Evolutionary conservation across 306 rosid species (phyloP).

Genomic region (Castanea crenata): DNA sequence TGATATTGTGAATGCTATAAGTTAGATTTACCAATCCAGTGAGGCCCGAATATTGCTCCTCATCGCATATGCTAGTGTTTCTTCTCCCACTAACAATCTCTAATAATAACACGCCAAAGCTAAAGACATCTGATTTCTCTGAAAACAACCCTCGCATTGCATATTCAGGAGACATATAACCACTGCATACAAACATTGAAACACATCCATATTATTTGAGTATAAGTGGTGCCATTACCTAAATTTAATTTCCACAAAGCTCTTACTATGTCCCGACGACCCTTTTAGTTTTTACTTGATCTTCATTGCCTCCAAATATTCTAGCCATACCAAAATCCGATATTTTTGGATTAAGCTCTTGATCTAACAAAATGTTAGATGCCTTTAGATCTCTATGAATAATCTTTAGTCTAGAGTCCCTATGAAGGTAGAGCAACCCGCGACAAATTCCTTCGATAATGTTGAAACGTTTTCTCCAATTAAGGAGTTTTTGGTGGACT

Average conservation of each 20-base stretch:
- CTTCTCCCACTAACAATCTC: conserved; percentile 11
- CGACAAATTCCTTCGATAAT: conserved; percentile 29
- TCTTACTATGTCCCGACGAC: conserved; percentile 21
- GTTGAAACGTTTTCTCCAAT: conserved; percentile 16
- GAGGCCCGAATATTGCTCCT: background rate
- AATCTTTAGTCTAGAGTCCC: conserved; percentile 25
- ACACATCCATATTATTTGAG: background rate
- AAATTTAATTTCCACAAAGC: background rate
- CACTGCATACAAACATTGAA: background rate
- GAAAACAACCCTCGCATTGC: conserved; percentile 14
- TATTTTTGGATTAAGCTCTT: conserved; percentile 24
- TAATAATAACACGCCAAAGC: conserved; percentile 9
- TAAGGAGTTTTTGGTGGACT: background rate
- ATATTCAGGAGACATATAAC: conserved; percentile 31
- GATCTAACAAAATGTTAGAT: conserved; percentile 24
- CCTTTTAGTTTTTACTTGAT: background rate
- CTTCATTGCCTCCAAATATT: conserved; percentile 4
- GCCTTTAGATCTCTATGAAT: conserved; percentile 30
- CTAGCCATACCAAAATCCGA: conserved; percentile 25
- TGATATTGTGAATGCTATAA: too few species aligned
- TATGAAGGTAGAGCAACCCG: conserved; percentile 28
- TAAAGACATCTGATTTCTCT: conserved; percentile 29
- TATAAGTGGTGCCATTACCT: background rate
- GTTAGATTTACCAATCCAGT: conserved; percentile 6
- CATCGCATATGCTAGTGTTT: conserved; percentile 1